Evolutionary conservation across 2,329 filamentous ascomycete genomes (phyloP).

Genomic region (Fusarium duplospermum): DNA sequence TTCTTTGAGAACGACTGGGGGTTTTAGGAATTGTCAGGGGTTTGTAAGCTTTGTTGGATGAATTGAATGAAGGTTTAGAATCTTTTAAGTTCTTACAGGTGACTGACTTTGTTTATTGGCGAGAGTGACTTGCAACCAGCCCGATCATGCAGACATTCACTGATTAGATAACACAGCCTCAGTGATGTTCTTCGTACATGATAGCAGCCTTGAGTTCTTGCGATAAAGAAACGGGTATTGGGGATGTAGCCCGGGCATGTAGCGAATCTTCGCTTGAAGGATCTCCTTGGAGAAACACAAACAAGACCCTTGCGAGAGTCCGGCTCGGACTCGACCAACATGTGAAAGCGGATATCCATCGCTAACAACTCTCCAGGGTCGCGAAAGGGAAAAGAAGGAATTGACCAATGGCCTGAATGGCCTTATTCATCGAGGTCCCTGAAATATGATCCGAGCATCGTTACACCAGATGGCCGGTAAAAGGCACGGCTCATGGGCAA

Average conservation of each 20-base stretch:
- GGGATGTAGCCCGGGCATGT: not conserved
- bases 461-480: conserved; percentile 27
- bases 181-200: not conserved
- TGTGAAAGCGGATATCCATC: conserved; percentile 22
- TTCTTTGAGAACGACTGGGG: conserved; percentile 6
- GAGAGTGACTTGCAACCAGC: not conserved
- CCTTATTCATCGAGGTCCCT: conserved; percentile 45
- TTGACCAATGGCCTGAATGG: conserved; percentile 40
- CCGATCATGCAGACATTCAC: not conserved
- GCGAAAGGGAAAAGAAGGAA: conserved; percentile 12
- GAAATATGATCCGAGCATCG: conserved; percentile 40
- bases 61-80: not conserved
- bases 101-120: not conserved
- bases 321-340: conserved; percentile 1
- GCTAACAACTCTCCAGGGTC: conserved; percentile 1
- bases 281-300: not conserved
- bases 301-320: not conserved
- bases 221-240: not conserved
- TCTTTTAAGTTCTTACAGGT: not conserved
- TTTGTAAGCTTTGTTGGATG: not conserved
- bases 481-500: conserved; percentile 23
- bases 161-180: not conserved
- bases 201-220: not conserved
- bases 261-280: not conserved
- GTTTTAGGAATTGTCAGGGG: not conserved